phyloP scores from a whole-genome alignment of 140 eudicot genomes.

The Stevia rebaudiana region DNA sequence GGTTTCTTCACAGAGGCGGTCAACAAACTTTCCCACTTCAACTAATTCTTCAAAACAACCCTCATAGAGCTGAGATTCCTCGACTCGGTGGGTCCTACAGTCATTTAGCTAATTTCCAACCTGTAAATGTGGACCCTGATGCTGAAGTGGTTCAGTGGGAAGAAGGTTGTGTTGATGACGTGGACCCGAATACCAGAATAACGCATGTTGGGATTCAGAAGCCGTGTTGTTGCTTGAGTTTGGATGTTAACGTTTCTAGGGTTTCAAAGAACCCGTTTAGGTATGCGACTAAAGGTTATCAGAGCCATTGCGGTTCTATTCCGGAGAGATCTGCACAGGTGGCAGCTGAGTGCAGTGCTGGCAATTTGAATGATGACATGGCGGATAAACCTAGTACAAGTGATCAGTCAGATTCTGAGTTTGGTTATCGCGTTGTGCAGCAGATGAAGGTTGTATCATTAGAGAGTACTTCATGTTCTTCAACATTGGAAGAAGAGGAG shows the following conservation, averaged over 20 bases:
- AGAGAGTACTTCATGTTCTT: slow-evolving; percentile 58
- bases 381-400: slow-evolving; percentile 92
- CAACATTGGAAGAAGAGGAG: slow-evolving; percentile 84
- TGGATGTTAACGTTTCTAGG: slow-evolving; percentile 54
- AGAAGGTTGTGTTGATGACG: slow-evolving; percentile 90
- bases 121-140: slow-evolving; percentile 47
- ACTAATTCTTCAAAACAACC: slow-evolving; percentile 70
- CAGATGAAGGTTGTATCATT: slow-evolving; percentile 57
- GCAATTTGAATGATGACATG: slow-evolving; percentile 82
- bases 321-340: slow-evolving; percentile 92
- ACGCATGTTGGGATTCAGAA: slow-evolving; percentile 59
- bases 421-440: slow-evolving; percentile 60
- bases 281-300: slow-evolving; percentile 58
- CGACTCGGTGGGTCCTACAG: slow-evolving; percentile 88
- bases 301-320: slow-evolving; percentile 61
- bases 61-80: slow-evolving; percentile 71
- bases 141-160: slow-evolving; percentile 90
- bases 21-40: slow-evolving; percentile 76
- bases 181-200: slow-evolving; percentile 41
- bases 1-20: slow-evolving; percentile 96
- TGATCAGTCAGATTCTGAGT: slow-evolving; percentile 82
- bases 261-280: slow-evolving; percentile 44
- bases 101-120: slow-evolving; percentile 59
- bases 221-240: slow-evolving; percentile 92
- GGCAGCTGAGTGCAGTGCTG: slow-evolving; percentile 70